Percentiles rank a stretch among this genome's conserved stretches.
phyloP scores from a whole-genome alignment of 2,329 filamentous ascomycete genomes.

The Aspergillus ruber region DNA sequence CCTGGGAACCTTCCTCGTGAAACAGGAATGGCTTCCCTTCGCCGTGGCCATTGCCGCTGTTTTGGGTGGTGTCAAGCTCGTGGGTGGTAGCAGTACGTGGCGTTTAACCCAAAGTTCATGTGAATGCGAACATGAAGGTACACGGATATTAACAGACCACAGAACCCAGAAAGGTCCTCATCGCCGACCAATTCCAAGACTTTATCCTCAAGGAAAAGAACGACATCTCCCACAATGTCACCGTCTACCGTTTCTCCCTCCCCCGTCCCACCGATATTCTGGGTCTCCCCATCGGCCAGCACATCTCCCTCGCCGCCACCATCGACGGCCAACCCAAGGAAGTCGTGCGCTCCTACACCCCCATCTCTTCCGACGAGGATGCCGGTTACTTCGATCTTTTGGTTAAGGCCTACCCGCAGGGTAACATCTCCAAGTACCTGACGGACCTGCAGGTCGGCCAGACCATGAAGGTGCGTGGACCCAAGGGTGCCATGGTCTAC shows the following conservation, averaged over 20 bases:
- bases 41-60: conserved; percentile 61
- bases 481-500: conserved; percentile 98
- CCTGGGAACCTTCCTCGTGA: conserved; percentile 68
- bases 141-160: conserved; percentile 4
- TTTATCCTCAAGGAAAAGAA: conserved; percentile 94
- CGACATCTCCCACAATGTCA: conserved; percentile 93
- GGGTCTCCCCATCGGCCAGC: conserved; percentile 94
- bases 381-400: conserved; percentile 91
- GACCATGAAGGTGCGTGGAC: conserved; percentile 82
- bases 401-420: conserved; percentile 95
- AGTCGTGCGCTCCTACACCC: conserved; percentile 85
- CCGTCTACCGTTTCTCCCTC: conserved; percentile 93
- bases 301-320: conserved; percentile 88
- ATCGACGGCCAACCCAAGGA: conserved; percentile 73
- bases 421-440: conserved; percentile 94
- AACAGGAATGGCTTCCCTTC: conserved; percentile 68
- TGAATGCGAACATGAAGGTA: not conserved
- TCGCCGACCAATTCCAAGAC: conserved; percentile 80
- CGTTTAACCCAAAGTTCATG: not conserved
- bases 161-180: conserved; percentile 77
- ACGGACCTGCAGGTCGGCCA: conserved; percentile 75
- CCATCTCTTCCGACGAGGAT: conserved; percentile 82
- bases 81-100: conserved; percentile 48
- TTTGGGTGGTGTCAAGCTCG: conserved; percentile 66
- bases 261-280: conserved; percentile 73